Evolutionary conservation across 2,329 filamentous ascomycete genomes (phyloP).

Genomic region (Diplodia scrobiculata): DNA sequence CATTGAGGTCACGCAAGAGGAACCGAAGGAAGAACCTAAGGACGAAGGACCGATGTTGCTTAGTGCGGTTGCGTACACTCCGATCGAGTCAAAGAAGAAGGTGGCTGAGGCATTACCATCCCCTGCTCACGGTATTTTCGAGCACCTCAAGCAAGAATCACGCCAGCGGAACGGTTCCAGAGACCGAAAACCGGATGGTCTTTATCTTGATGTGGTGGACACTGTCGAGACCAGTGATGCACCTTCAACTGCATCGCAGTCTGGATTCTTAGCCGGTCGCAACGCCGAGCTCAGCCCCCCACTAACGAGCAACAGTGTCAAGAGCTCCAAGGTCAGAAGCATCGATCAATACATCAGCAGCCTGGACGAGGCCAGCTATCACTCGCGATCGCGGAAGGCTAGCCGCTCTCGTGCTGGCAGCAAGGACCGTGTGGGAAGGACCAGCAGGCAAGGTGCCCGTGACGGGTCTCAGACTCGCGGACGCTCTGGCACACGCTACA

Average conservation of each 20-base stretch:
- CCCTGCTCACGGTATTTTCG: constrained; percentile 65
- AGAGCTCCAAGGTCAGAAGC: constrained; percentile 63
- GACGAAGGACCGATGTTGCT: constrained; percentile 51
- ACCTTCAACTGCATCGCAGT: constrained; percentile 36
- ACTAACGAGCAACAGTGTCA: constrained; percentile 52
- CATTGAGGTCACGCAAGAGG: constrained; percentile 19
- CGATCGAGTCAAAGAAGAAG: constrained; percentile 34
- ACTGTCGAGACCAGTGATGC: constrained; percentile 41
- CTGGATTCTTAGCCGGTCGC: constrained; percentile 32
- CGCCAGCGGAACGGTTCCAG: constrained; percentile 70
- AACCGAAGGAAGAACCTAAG: constrained; percentile 52
- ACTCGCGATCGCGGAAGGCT: constrained; percentile 45
- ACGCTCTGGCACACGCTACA: constrained; percentile 65
- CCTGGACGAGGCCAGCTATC: constrained; percentile 73
- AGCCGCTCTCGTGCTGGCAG: constrained; percentile 51
- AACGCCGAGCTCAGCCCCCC: constrained; percentile 57
- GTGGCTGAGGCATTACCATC: constrained; percentile 65
- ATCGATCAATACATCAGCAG: constrained; percentile 86
- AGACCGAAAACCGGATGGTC: constrained; percentile 74
- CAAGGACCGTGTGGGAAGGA: constrained; percentile 33
- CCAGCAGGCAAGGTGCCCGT: constrained; percentile 13
- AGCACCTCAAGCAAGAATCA: constrained; percentile 61
- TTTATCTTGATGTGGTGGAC: constrained; percentile 56
- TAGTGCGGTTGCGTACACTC: constrained; percentile 42
- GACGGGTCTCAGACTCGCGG: constrained; percentile 67